Evolutionary conservation across 2,329 filamentous ascomycete species (phyloP), one percentile per base, ranked within the genome.

Genomic region (Colletotrichum brevisporum): DNA sequence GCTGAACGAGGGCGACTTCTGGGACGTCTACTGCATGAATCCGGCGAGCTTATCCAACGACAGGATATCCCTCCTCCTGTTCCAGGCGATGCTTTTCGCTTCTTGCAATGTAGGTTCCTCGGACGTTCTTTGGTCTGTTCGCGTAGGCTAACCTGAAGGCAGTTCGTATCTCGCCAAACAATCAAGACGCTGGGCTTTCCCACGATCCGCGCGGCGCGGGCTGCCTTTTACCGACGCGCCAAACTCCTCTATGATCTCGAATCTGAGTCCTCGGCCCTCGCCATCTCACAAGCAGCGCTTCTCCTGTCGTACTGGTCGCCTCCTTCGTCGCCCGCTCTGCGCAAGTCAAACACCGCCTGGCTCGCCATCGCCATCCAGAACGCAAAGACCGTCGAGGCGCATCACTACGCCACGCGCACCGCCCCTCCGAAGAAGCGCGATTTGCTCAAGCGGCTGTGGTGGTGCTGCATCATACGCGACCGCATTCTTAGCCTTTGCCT

Each of bases 401-500:
- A 84, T 51, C 81, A 82, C 36, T 84, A 84, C 61, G 75, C 73
- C 6, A 77, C 74, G 70, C 78, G 72, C 3, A 77, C 78, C 0
- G 71, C 78, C 10, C 76, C 81, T 52, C 72, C 77, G 10, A 78
- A 79, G 70, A 80, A 81, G 68, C 77, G 81, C 63, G 79, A 81
- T 69, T 76, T 80, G 8, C 79, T 84, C 39, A 88, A 87, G 74
- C 78, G 85, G 2, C 75, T 88, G 8, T 88, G 85, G 85, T 88
- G 86, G 85, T 85, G 84, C 66, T 86, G 85, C 67, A 78, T 88
- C 48, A 78, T 88, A 5, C 83, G 86, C 12, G 86, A 88, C 73
- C 81, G 85, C 47, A 83, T 85, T 18, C 71, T 88, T 27, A 80
- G 82, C 4, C 78, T 88, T 9, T 82, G 85, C 4, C 80, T 87